Percentiles rank a stretch among this genome's conserved stretches.
phyloP scores from a whole-genome alignment of 208 protist genomes.

The Acanthamoeba lenticulata region DNA sequence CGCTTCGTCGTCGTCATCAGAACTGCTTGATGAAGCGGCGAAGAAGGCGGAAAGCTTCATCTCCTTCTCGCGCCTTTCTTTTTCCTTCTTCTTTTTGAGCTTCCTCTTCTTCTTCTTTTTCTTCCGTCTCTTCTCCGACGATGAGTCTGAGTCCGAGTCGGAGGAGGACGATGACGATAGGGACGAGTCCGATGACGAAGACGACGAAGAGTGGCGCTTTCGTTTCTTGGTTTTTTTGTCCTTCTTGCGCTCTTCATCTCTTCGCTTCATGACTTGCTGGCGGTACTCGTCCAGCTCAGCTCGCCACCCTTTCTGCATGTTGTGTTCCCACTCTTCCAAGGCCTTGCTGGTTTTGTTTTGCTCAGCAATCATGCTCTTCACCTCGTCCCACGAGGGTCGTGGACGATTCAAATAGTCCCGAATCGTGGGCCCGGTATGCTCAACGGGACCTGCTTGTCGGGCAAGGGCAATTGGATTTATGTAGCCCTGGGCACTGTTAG shows the following conservation, averaged over 20 bases:
- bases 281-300: slow-evolving; percentile 42
- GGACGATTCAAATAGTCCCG: slow-evolving; percentile 18
- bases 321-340: slow-evolving; percentile 39
- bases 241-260: background rate
- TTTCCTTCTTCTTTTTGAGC: background rate
- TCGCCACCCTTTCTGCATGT: slow-evolving; percentile 10
- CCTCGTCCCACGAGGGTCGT: slow-evolving; percentile 17
- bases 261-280: slow-evolving; percentile 4
- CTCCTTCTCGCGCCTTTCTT: no score
- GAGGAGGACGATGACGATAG: background rate
- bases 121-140: background rate
- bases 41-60: slow-evolving; percentile 47
- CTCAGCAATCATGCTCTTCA: slow-evolving; percentile 17
- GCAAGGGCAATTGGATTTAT: slow-evolving; percentile 24
- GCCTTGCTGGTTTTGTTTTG: slow-evolving; percentile 20
- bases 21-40: background rate
- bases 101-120: background rate
- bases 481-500: slow-evolving; percentile 17
- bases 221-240: background rate
- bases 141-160: background rate
- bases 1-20: background rate
- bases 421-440: background rate
- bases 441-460: background rate
- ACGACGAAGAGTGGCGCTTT: background rate
- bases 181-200: background rate